These are phyloP conservation scores for Phytophthora colocasiae DNA, from an alignment of 352 stramenopile species.

Conservation along the genomic window DNA sequence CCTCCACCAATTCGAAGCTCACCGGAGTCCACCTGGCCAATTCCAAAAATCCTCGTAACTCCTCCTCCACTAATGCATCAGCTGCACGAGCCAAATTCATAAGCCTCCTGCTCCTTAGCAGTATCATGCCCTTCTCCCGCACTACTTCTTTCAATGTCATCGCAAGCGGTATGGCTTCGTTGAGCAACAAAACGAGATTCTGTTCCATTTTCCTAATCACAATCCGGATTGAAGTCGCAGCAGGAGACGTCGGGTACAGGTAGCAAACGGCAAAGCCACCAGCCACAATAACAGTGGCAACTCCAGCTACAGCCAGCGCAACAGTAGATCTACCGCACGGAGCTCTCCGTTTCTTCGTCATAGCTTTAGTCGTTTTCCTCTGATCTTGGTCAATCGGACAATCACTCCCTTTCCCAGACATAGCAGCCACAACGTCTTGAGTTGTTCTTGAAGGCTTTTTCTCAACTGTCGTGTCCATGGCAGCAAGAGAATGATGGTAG, in stretches of 20 bases:
- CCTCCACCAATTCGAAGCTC: not conserved
- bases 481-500: not conserved
- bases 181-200: slow-evolving; percentile 1
- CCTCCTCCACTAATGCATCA: slow-evolving; percentile 3
- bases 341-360: slow-evolving; percentile 33
- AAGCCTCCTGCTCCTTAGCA: slow-evolving; percentile 18
- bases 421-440: slow-evolving; percentile 6
- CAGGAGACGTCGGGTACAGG: slow-evolving; percentile 32
- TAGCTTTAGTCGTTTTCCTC: slow-evolving; percentile 8
- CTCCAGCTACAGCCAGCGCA: slow-evolving; percentile 15
- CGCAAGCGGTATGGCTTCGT: not conserved
- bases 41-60: not conserved
- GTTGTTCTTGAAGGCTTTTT: slow-evolving; percentile 7
- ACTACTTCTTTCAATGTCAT: not conserved
- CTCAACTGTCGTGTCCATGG: slow-evolving; percentile 11
- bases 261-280: slow-evolving; percentile 30
- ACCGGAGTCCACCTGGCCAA: not conserved
- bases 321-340: slow-evolving; percentile 17
- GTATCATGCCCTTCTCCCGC: not conserved
- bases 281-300: slow-evolving; percentile 17
- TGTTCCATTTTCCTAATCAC: slow-evolving; percentile 7
- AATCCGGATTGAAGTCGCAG: slow-evolving; percentile 19
- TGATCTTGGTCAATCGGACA: slow-evolving; percentile 8
- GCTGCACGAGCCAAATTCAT: slow-evolving; percentile 10
- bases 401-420: slow-evolving; percentile 22